Percentiles rank a stretch among this genome's conserved stretches.
phyloP scores from a whole-genome alignment of 139 green algal genomes.

The Chlamydomonas sp. region DNA sequence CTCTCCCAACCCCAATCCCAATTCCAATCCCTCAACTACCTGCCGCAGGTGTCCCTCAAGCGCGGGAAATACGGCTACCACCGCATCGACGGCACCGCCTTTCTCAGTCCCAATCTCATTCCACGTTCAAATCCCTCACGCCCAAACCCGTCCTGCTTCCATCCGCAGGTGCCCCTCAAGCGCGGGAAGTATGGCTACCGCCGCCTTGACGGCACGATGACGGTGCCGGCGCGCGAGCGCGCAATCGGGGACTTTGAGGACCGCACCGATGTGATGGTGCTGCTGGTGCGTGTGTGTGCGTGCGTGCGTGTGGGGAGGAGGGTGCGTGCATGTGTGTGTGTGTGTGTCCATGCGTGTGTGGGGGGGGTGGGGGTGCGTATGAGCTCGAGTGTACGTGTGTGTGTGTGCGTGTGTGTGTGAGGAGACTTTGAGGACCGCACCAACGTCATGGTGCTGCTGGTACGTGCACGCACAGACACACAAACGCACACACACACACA shows the following conservation, averaged over 20 bases:
- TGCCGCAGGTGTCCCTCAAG: conserved; percentile 12
- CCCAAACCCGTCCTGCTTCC: not conserved
- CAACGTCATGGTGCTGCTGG: conserved; percentile 51
- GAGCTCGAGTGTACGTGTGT: too few relatives aligned
- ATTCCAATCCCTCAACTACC: too few relatives aligned
- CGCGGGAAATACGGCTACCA: conserved; percentile 4
- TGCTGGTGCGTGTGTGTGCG: too few relatives aligned
- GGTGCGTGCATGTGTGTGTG: too few relatives aligned
- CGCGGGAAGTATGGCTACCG: not conserved
- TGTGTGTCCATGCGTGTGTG: too few relatives aligned
- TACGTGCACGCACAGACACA: too few relatives aligned
- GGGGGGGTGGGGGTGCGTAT: too few relatives aligned
- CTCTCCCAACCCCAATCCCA: too few relatives aligned
- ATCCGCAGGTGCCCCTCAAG: not conserved
- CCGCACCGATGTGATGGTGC: conserved; percentile 38
- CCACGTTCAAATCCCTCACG: too few relatives aligned
- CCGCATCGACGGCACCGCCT: not conserved
- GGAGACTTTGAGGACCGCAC: conserved; percentile 55
- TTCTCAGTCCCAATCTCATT: too few relatives aligned
- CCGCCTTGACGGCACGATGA: conserved; percentile 82
- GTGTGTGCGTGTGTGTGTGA: conserved; percentile 59
- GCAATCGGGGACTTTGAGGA: conserved; percentile 72
- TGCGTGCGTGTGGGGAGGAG: too few relatives aligned
- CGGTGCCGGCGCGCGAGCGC: conserved; percentile 46
- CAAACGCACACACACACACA: too few relatives aligned